Percentiles rank a stretch among this genome's conserved stretches.
Conservation (phyloP, 2,329 filamentous ascomycete species). For the Cladosporium sphaerospermum region DNA sequence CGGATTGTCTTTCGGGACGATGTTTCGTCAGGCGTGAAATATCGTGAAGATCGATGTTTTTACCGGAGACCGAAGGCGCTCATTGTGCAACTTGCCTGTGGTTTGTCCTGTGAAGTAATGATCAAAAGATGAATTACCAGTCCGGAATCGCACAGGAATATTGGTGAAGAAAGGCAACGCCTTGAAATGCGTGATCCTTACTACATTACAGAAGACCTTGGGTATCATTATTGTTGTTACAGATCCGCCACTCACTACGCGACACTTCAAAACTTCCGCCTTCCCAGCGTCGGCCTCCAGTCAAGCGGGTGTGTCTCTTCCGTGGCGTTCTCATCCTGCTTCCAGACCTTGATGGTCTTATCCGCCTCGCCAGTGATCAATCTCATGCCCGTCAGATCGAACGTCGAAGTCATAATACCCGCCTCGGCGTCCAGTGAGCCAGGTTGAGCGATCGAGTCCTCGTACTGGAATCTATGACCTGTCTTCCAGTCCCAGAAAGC, state of each 20-base stretch:
- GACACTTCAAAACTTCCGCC: slow-evolving; percentile 55
- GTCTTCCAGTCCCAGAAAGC: slow-evolving; percentile 99
- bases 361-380: slow-evolving; percentile 93
- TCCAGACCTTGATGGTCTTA: slow-evolving; percentile 97
- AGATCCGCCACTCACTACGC: neutral
- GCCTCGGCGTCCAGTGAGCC: slow-evolving; percentile 90
- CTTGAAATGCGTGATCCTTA: too few species aligned
- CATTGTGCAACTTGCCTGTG: too few species aligned
- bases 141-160: too few species aligned
- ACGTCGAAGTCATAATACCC: slow-evolving; percentile 89
- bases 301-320: slow-evolving; percentile 85
- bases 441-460: slow-evolving; percentile 88
- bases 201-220: neutral
- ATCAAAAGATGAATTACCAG: too few species aligned
- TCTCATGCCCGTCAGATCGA: slow-evolving; percentile 80
- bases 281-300: slow-evolving; percentile 77
- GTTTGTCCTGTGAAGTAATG: too few species aligned
- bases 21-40: too few species aligned
- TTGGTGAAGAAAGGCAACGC: too few species aligned
- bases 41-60: too few species aligned
- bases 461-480: slow-evolving; percentile 80
- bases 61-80: too few species aligned
- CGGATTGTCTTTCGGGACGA: too few species aligned
- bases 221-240: neutral
- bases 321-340: slow-evolving; percentile 83